Evolutionary conservation across 805 yeast species (phyloP), one percentile per base, ranked within the genome.

Genomic region (Metschnikowia henanensis): DNA sequence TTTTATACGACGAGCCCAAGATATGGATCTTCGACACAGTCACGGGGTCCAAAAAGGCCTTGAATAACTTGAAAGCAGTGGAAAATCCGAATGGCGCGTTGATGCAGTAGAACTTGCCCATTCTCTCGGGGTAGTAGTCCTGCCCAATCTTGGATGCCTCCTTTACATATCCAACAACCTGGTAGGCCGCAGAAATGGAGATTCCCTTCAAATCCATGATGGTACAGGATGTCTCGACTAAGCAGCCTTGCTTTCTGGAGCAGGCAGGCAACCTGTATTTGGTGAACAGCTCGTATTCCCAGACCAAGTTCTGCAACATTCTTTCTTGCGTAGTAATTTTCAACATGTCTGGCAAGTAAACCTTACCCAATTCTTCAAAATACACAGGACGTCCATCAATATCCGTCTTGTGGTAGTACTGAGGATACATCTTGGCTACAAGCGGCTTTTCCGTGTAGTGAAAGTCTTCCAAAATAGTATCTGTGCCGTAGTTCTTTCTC

Each of bases 11-110:
- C 33, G 82, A 69, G 49, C 97, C 89, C 58, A 91, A 73, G 52
- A 94, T 89, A 74, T 83, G 87, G 64, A 94, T 92, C 72, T 94
- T 94, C 36, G 94, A 83, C 18, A 94, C 97, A 7, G 99, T 94
- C 43, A 92, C 98, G 3, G 98, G 98, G 64, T 94, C 99, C 62
- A 94, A 78, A 70, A 94, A 91, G 43, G 95, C 92, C 72, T 90
- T 90, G 73, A 94, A 87, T 43, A 91, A 62, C 64, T 81, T 80
- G 79, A 92, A 94, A 31, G 95, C 97, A 31, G 97, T 84, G 30
- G 96, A 81, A 70, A 94, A 94, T 2, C 99, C 99, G 62, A 90
- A 94, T 52, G 99, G 99, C 1, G 98, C 96, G 62, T 94, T 94
- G 69, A 94, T 88, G 58, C 91, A 73, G 70, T 90, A 92, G 64